Evolutionary conservation across 176 grass and related monocot species (phyloP), one percentile per base, ranked within the genome.

Genomic region (Zizania latifolia): DNA sequence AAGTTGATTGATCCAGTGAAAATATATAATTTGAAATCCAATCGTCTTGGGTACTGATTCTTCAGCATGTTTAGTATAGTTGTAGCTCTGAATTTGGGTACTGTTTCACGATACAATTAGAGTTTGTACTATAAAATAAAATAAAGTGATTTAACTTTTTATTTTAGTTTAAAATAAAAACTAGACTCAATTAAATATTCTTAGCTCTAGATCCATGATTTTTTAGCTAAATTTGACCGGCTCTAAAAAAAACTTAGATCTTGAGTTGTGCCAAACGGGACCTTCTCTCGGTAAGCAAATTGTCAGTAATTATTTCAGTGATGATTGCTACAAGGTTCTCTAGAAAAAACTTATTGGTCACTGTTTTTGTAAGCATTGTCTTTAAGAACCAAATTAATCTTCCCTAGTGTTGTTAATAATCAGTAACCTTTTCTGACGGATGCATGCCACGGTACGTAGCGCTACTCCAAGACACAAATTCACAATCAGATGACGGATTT

Each of bases 261-360:
- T n/a, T n/a, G n/a, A n/a, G n/a, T n/a, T n/a, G n/a, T n/a, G n/a
- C n/a, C n/a, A n/a, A n/a, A n/a, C n/a, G n/a, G n/a, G n/a, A n/a
- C n/a, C 43, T 45, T 6, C 3, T 6, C 34, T 62, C 43, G 74
- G 17, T 14, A 64, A 6, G 50, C n/a, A 60, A 4, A 10, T 3
- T 3, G 0, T 27, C 40, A n/a, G 17, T 57, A 82, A 45, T 67
- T 41, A 58, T 59, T 48, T 30, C 3, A 19, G 15, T 58, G 72
- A 69, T 77, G 81, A 31, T 68, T 62, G 23, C 51, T 61, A 76
- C 62, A 48, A 30, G 29, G 40, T 32, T 83, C 55, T 62, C 17
- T 38, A 70, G 23, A 70, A 62, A 39, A 10, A 50, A 61, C 30
- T 17, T 76, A 0, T n/a, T 21, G 29, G n/a, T 66, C 45, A 17